A percentile compares a stretch with the other conserved stretches of the same genome.
phyloP scores from a whole-genome alignment of 306 rosid species.

The Rosa lucieae region DNA sequence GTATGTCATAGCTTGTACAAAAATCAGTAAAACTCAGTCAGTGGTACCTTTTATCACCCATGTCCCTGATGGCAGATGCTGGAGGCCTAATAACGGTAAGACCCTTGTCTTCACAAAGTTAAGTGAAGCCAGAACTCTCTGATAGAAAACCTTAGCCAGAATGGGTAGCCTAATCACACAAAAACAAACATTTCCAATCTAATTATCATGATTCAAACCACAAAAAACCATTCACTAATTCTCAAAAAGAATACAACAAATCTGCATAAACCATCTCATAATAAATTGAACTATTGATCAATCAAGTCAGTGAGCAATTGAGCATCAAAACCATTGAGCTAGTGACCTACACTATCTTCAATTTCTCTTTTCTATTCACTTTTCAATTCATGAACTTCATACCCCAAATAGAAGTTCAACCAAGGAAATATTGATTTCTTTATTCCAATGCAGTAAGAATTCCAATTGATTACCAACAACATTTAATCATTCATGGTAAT shows the following conservation, averaged over 20 bases:
- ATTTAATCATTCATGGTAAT: too few relatives aligned
- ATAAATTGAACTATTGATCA: neutral
- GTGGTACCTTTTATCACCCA: slow-evolving; percentile 94
- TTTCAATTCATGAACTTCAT: too few relatives aligned
- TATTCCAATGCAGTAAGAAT: too few relatives aligned
- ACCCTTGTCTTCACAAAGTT: slow-evolving; percentile 75
- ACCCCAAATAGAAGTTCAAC: too few relatives aligned
- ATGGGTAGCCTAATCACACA: slow-evolving; percentile 73
- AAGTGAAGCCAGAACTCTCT: slow-evolving; percentile 89
- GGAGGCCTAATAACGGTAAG: slow-evolving; percentile 89
- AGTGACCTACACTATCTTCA: neutral
- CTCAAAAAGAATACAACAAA: neutral
- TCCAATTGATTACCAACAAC: too few relatives aligned
- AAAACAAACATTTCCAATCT: slow-evolving; percentile 32
- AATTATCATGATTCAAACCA: slow-evolving; percentile 24
- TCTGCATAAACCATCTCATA: neutral
- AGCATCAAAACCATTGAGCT: neutral
- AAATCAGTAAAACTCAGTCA: neutral
- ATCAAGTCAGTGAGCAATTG: neutral
- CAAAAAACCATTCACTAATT: neutral
- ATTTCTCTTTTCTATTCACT: too few relatives aligned
- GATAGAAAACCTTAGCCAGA: slow-evolving; percentile 97
- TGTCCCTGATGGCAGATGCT: slow-evolving; percentile 85
- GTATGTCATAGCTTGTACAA: too few relatives aligned
- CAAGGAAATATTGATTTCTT: too few relatives aligned